Base-by-base conservation (phyloP, 257 asterid species). In the Striga asiatica region DNA sequence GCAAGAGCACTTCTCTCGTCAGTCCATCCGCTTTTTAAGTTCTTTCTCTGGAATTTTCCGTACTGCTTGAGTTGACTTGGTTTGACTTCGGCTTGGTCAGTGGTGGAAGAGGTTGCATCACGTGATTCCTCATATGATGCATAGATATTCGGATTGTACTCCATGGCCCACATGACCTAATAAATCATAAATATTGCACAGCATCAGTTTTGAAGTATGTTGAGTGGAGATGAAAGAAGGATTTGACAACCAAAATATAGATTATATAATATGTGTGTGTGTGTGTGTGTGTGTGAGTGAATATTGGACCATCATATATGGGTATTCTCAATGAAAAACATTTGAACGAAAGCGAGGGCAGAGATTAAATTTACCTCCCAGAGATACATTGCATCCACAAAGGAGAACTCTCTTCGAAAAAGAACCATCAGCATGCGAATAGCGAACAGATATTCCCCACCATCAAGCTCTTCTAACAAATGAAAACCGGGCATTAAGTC, bases 131-230 rank as follows among this genome's bases (percentile, higher is more conserved):
- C 98, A 20, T 89, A 89, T n/a, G 48, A 27, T 4, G 80, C 18
- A 65, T 64, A 89, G 39, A 70, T 75, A 66, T 81, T 73, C 3
- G 98, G 98, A 63, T 86, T 81, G 79, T 89, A 89, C 63, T 89
- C 98, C 98, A 89, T 85, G 28, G 98, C 98, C 98, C 98, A 89
- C 98, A 89, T 83, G 52, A 89, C 96, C 98, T 86, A 67, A n/a
- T n/a, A n/a, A 54, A 50, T 22, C 11, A 46, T 35, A 43, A 17
- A 42, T 32, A 27, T 53, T 13, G 14, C 17, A 45, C n/a, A 14
- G 21, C 18, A n/a, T 8, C 16, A 25, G 31, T 20, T n/a, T n/a
- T n/a, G n/a, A n/a, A n/a, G n/a, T n/a, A n/a, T n/a, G n/a, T n/a
- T n/a, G n/a, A n/a, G n/a, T n/a, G n/a, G n/a, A n/a, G n/a, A n/a